These are phyloP conservation scores for Metschnikowia gelsemii DNA, from an alignment of 805 yeast species.

Conservation along the genomic window DNA sequence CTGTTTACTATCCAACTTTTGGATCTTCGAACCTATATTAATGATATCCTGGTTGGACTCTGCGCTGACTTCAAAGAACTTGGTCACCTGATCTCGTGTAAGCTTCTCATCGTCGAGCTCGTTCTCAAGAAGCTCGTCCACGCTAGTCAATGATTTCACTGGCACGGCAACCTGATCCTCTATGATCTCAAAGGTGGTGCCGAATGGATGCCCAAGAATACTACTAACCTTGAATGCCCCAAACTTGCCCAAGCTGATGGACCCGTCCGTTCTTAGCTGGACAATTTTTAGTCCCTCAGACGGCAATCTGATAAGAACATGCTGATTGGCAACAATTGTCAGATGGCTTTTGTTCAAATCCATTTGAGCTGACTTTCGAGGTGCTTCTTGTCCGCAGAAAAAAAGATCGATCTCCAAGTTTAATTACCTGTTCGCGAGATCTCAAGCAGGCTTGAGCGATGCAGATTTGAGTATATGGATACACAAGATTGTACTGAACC, in stretches of 20 bases:
- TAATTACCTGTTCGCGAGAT: background rate
- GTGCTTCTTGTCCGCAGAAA: too few relatives aligned
- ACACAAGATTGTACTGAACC: too few relatives aligned
- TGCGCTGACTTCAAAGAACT: conserved; percentile 45
- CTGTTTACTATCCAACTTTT: conserved; percentile 72
- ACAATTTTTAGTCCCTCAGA: conserved; percentile 76
- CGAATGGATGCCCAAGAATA: conserved; percentile 78
- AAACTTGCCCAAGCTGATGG: conserved; percentile 82
- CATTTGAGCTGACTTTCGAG: too few relatives aligned
- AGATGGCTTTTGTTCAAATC: conserved; percentile 21
- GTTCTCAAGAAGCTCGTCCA: conserved; percentile 15
- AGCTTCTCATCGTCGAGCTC: conserved; percentile 37
- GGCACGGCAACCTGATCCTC: conserved; percentile 55
- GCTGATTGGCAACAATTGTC: conserved; percentile 47
- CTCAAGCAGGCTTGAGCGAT: too few relatives aligned
- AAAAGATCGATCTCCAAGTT: too few relatives aligned
- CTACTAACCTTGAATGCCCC: conserved; percentile 78
- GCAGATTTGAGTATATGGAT: too few relatives aligned
- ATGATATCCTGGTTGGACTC: conserved; percentile 64
- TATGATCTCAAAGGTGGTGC: conserved; percentile 83
- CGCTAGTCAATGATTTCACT: conserved; percentile 38
- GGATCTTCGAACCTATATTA: conserved; percentile 68
- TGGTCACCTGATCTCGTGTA: conserved; percentile 39
- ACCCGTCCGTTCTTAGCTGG: conserved; percentile 58
- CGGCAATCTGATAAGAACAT: conserved; percentile 72